Percentiles rank a stretch among this genome's conserved stretches.
These are phyloP conservation scores for Dissophora ornata DNA, from an alignment of 192 early-diverging fungal species.

Conservation along the genomic window DNA sequence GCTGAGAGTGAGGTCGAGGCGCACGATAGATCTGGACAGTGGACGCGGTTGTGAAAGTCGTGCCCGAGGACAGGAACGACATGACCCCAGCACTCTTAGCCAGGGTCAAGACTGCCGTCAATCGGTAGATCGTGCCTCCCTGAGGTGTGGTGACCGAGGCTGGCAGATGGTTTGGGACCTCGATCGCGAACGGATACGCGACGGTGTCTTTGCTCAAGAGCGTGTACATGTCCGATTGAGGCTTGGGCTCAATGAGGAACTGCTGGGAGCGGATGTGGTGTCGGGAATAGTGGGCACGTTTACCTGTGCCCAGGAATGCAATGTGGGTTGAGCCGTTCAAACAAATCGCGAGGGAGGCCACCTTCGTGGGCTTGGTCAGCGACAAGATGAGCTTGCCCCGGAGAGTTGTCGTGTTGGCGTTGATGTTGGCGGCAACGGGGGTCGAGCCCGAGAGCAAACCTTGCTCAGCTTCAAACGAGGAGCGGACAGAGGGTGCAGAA, in stretches of 20 bases:
- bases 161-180: conserved; percentile 39
- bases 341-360: conserved; percentile 28
- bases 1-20: conserved; percentile 16
- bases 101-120: conserved; percentile 42
- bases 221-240: conserved; percentile 31
- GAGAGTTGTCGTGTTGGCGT: conserved; percentile 8
- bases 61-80: conserved; percentile 35
- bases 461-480: conserved; percentile 40
- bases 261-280: conserved; percentile 40
- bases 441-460: neutral
- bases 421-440: neutral
- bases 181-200: conserved; percentile 33
- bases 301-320: conserved; percentile 46
- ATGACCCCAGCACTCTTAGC: conserved; percentile 41
- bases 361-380: conserved; percentile 34
- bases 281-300: conserved; percentile 47
- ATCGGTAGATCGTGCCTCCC: conserved; percentile 49
- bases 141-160: conserved; percentile 43
- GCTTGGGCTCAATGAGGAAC: conserved; percentile 34
- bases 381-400: conserved; percentile 31
- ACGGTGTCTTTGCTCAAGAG: conserved; percentile 15
- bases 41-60: conserved; percentile 19
- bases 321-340: conserved; percentile 49
- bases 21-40: conserved; percentile 41
- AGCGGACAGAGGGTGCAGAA: conserved; percentile 32